Evolutionary conservation across 305 asterid genomes (phyloP).

Genomic region (Solanum chacoense): DNA sequence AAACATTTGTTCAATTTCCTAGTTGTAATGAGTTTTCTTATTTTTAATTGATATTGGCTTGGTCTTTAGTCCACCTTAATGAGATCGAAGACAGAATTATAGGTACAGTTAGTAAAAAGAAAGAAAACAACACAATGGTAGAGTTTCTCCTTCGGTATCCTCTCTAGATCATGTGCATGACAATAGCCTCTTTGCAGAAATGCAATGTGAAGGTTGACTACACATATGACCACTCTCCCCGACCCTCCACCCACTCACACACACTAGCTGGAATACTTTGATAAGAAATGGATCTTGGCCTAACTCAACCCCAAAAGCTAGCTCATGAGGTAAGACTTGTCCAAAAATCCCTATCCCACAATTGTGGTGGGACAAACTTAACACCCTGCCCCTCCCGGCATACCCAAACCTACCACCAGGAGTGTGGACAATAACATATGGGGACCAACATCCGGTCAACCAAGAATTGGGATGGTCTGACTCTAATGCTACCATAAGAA

Average conservation of each 20-base stretch:
- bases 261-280: not conserved
- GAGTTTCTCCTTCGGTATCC: not conserved
- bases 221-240: not conserved
- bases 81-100: not conserved
- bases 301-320: not conserved
- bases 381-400: not conserved
- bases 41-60: not conserved
- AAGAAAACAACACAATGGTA: not conserved
- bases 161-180: too few species aligned
- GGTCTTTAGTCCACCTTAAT: not conserved
- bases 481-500: too few species aligned
- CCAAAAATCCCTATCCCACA: not conserved
- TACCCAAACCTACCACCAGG: not conserved
- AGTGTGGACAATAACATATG: not conserved
- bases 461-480: not conserved
- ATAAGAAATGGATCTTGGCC: not conserved
- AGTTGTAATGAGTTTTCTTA: not conserved
- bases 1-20: not conserved
- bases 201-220: not conserved
- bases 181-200: not conserved
- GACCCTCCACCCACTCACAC: not conserved
- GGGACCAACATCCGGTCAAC: not conserved
- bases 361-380: not conserved
- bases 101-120: not conserved
- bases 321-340: not conserved